Percentiles rank a stretch among this genome's conserved stretches.
Conservation (phyloP, 768 basidiomycete genomes). For the Russula sp. region DNA sequence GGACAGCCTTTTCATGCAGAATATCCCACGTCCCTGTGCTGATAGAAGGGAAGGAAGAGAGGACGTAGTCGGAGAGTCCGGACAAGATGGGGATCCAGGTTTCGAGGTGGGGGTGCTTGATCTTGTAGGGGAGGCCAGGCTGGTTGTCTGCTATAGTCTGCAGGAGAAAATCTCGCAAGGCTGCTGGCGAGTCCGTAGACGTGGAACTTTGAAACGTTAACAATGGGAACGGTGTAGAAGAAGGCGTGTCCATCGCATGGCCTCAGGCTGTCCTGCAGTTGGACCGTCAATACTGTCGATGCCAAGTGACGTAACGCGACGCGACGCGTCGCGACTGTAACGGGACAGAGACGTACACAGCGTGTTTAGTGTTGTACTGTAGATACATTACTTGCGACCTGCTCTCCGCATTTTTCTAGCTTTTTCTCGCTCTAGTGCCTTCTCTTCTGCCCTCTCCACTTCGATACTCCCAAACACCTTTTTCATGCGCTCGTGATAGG, state of each 20-base stretch:
- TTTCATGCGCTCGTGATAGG: conserved; percentile 79
- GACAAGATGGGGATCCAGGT: conserved; percentile 46
- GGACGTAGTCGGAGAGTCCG: conserved; percentile 41
- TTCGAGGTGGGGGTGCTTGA: conserved; percentile 29
- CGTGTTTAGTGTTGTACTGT: not conserved
- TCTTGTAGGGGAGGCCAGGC: not conserved
- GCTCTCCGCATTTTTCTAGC: conserved; percentile 65
- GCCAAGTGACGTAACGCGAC: conserved; percentile 8
- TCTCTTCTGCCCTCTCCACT: conserved; percentile 90
- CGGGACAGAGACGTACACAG: not conserved
- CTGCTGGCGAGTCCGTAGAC: conserved; percentile 16
- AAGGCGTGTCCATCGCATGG: conserved; percentile 13
- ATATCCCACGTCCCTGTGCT: conserved; percentile 43
- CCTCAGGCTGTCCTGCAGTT: not conserved
- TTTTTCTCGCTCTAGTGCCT: conserved; percentile 83
- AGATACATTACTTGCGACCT: conserved; percentile 52
- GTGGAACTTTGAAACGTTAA: conserved; percentile 18
- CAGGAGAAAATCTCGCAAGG: conserved; percentile 19
- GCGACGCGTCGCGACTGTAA: not conserved
- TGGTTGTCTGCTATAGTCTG: conserved; percentile 19
- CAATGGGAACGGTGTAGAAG: conserved; percentile 19
- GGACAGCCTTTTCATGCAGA: conserved; percentile 48
- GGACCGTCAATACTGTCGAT: not conserved
- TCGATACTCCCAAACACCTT: conserved; percentile 71
- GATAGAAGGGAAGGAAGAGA: conserved; percentile 49